Evolutionary conservation across 2,329 filamentous ascomycete genomes (phyloP), one percentile per base, ranked within the genome.

Genomic region (Ceratocystis lukuohia): DNA sequence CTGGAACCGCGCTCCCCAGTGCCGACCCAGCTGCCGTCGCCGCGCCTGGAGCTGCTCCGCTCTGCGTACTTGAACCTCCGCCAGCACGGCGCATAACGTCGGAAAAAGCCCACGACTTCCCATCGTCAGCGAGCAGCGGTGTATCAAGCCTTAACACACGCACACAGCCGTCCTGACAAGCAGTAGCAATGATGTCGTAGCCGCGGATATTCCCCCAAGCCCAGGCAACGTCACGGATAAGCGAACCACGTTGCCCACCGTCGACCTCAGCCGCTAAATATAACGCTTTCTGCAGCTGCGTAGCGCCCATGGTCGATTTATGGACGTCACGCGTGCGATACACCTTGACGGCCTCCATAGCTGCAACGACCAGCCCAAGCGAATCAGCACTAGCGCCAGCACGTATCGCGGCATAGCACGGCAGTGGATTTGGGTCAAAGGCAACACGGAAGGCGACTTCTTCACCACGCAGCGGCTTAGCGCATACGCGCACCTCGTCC

Each of bases 161-260:
- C 50, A 96, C 85, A 71, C 85, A 87, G 2, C 94, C 93, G 73
- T 99, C 94, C 75, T 95, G 95, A 73, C 90, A 94, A 1, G 91
- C 93, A 5, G 92, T 95, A 2, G 93, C 94, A 71, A 97, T 83
- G 67, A 93, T 82, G 74, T 99, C 94, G 74, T 90, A 93, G 1
- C 93, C 93, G 48, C 92, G 80, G 71, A 95, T 91, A 70, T 91
- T 95, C 12, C 91, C 93, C 61, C 91, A 88, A 0, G 93, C 91
- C 94, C 94, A 99, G 1, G 90, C 87, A 1, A 96, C 84, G 74
- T 96, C 92, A 61, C 93, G 82, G 5, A 96, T 88, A 48, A 97
- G 80, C 0, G 87, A 86, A 6, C 84, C 61, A 20, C 62, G 61
- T 25, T 53, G 64, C 12, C 56, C 64, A 81, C 71, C 96, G 89